Conservation (phyloP, 2,329 filamentous ascomycete genomes). For the Sporothrix inflata region DNA sequence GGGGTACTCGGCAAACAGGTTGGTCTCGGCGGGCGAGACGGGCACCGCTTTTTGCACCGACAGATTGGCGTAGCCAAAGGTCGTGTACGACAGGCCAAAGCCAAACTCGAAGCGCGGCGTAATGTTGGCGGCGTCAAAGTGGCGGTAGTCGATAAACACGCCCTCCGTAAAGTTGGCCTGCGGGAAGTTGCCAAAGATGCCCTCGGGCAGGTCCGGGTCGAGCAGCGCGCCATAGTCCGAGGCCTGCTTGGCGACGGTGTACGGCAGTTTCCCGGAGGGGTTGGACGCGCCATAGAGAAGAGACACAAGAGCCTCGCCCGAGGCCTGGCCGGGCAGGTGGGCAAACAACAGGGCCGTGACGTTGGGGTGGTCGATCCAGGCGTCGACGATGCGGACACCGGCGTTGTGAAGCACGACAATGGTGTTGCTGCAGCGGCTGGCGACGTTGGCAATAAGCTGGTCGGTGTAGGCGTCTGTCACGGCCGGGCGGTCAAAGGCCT, state of each 20-base stretch:
- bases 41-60: constrained; percentile 36
- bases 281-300: constrained; percentile 61
- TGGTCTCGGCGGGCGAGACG: constrained; percentile 31
- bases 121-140: constrained; percentile 55
- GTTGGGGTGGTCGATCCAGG: constrained; percentile 64
- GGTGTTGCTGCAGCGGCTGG: constrained; percentile 61
- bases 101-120: constrained; percentile 59
- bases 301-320: constrained; percentile 57
- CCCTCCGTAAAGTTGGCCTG: constrained; percentile 39
- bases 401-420: constrained; percentile 69
- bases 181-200: constrained; percentile 46
- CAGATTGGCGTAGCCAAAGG: constrained; percentile 52
- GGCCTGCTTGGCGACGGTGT: constrained; percentile 60
- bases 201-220: constrained; percentile 8
- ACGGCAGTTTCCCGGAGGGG: constrained; percentile 62
- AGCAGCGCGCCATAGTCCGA: constrained; percentile 48
- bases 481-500: constrained; percentile 66
- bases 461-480: constrained; percentile 70
- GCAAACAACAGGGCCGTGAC: constrained; percentile 66
- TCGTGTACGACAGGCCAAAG: constrained; percentile 60
- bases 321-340: constrained; percentile 66
- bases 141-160: constrained; percentile 57
- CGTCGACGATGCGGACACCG: constrained; percentile 61
- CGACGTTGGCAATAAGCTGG: constrained; percentile 58
- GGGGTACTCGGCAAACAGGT: constrained; percentile 43